Evolutionary conservation across 225 moss, liverwort and hornwort species (phyloP), one percentile per base, ranked within the genome.

Genomic region (Pseudisothecium myosuroides): DNA sequence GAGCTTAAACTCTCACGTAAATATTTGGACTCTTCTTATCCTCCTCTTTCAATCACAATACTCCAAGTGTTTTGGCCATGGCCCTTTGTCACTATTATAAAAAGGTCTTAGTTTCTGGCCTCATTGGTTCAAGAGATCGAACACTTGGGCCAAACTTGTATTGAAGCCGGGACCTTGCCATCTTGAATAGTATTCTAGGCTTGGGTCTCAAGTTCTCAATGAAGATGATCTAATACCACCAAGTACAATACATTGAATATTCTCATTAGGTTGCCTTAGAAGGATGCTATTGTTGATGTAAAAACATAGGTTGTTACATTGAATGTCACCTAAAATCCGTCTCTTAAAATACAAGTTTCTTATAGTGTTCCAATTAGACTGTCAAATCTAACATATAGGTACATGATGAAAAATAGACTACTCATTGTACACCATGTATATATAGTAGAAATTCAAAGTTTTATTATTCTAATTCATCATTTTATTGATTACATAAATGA

Each of bases 1-100:
- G 39, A n/a, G 4, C 13, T n/a, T 68, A 0, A 13, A 39, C n/a
- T n/a, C n/a, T n/a, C n/a, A n/a, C n/a, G n/a, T n/a, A n/a, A n/a
- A n/a, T n/a, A n/a, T n/a, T 1, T 23, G 0, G 2, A 0, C 7
- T 2, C 5, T n/a, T 66, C 22, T n/a, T 12, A n/a, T n/a, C n/a
- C 7, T 37, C 4, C 1, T 68, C 68, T 2, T 68, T 7, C 23
- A 68, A 23, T n/a, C 13, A 68, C 39, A 68, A 68, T 39, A 1
- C 7, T 68, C 12, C 4, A n/a, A n/a, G 39, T 39, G 23, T 13
- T 39, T 22, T 68, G 12, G 22, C n/a, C 5, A 12, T 1, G 2
- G 1, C 4, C 23, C n/a, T 39, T 69, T 0, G 2, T 7, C 24
- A 24, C 7, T 69, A 12, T 12, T 39, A 0, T 23, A 68, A 23